These are phyloP conservation scores for Chimonanthus salicifolius DNA, from an alignment of 164 flowering plant species.

Conservation along the genomic window DNA sequence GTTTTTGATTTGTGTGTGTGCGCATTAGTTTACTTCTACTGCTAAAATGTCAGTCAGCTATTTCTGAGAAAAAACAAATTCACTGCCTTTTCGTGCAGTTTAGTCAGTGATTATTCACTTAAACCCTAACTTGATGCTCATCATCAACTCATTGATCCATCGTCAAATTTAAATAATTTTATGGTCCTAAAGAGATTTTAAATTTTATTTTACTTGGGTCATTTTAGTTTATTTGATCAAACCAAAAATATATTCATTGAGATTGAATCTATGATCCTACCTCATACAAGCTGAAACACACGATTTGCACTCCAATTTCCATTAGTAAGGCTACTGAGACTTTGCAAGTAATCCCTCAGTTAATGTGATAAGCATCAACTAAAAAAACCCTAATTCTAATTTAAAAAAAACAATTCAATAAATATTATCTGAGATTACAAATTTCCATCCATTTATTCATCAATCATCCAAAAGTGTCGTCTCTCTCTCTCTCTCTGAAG, in stretches of 20 bases:
- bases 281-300: background rate
- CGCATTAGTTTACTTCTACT: slow-evolving; percentile 22
- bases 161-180: no score
- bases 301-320: background rate
- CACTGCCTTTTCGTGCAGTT: slow-evolving; percentile 32
- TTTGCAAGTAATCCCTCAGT: background rate
- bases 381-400: background rate
- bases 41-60: slow-evolving; percentile 48
- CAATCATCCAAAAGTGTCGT: background rate
- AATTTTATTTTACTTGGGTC: no score
- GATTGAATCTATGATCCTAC: background rate
- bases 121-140: background rate
- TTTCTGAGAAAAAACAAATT: slow-evolving; percentile 27
- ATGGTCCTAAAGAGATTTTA: no score
- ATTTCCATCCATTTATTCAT: background rate
- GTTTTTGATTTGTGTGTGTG: slow-evolving; percentile 26
- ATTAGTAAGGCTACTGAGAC: no score
- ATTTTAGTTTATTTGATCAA: no score
- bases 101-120: slow-evolving; percentile 7
- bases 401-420: background rate
- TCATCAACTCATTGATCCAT: no score
- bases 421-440: background rate
- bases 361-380: background rate
- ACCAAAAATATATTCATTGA: background rate
- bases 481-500: no score